Base-by-base conservation (phyloP, 2,329 filamentous ascomycete species). In the Chaetothyriales sp. region DNA sequence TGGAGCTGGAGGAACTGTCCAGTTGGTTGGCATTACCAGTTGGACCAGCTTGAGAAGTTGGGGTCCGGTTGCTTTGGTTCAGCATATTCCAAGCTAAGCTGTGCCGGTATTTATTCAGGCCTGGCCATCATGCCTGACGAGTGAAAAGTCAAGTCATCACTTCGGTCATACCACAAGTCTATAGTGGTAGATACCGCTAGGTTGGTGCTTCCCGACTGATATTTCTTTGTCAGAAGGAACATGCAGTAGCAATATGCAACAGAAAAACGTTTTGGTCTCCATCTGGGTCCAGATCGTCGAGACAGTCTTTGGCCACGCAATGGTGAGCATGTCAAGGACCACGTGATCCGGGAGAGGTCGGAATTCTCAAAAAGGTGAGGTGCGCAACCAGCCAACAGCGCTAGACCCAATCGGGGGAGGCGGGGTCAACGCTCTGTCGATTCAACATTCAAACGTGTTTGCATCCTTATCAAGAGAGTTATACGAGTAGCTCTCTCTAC, bases 11-110 rank as follows among this genome's bases (percentile, higher is more conserved):
- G 8, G 7, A 5, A 32, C 28, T 12, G 12, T 39, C 15, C 12
- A 39, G 10, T 39, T 39, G 32, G 10, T 15, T 15, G 32, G 12
- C 15, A 15, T 15, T 15, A 42, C 43, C n/a, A n/a, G n/a, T 50
- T 9, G 53, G 55, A 43, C 51, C 49, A n/a, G 26, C 32, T 39
- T 5, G 32, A 15, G 7, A 20, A 26, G 15, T 48, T 48, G 39
- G 51, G 51, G 44, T 54, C 49, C 49, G 54, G 43, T 48, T 53
- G 50, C 51, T 47, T 54, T 25, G 52, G 51, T 45, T 54, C 48
- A 45, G 55, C 53, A 46, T 54, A 51, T 15, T 57, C 51, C 49
- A 50, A 57, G 51, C 51, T 51, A 53, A 57, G 32, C 5, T 39
- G 10, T 39, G 32, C 10, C 15, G 32, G 32, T 12, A 39, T 39